phyloP scores from a whole-genome alignment of 768 basidiomycete genomes.

The Exidia glandulosa region DNA sequence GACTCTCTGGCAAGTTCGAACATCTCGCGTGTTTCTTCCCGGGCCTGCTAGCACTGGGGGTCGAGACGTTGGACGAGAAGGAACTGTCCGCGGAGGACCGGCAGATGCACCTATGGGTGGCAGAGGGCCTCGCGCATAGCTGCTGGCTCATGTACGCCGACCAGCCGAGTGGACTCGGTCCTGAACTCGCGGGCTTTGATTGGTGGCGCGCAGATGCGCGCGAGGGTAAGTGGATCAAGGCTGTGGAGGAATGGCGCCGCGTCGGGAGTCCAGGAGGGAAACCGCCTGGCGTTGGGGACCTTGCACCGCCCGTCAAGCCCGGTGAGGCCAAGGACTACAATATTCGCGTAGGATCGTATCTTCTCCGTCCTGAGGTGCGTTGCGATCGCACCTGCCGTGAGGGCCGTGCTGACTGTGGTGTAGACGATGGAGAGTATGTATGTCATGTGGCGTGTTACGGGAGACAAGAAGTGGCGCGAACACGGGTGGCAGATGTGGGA shows the following conservation, averaged over 20 bases:
- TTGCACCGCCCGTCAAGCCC: background rate
- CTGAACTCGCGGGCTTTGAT: conserved; percentile 32
- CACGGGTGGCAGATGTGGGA: conserved; percentile 63
- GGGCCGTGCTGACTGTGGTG: background rate
- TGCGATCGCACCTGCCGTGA: background rate
- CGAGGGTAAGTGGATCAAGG: conserved; percentile 23
- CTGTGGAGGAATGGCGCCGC: conserved; percentile 28
- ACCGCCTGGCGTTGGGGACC: conserved; percentile 9
- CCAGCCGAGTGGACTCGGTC: conserved; percentile 54
- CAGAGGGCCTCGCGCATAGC: conserved; percentile 60
- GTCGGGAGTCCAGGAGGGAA: conserved; percentile 3
- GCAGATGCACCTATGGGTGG: conserved; percentile 64
- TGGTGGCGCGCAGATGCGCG: conserved; percentile 14
- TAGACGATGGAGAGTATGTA: conserved; percentile 69
- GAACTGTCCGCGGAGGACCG: conserved; percentile 41
- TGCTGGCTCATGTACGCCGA: conserved; percentile 67
- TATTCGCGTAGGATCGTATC: conserved; percentile 34
- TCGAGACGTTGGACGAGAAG: conserved; percentile 46
- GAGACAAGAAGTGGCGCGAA: conserved; percentile 56
- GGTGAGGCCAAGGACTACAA: conserved; percentile 39
- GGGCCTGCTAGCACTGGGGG: conserved; percentile 63
- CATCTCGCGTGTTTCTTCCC: conserved; percentile 74
- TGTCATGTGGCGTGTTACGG: conserved; percentile 59
- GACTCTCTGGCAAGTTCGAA: conserved; percentile 36
- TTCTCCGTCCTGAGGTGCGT: conserved; percentile 61